A percentile compares a stretch with the other conserved stretches of the same genome.
Conservation (phyloP, 495 filamentous ascomycete species). For the Podospora australis region DNA sequence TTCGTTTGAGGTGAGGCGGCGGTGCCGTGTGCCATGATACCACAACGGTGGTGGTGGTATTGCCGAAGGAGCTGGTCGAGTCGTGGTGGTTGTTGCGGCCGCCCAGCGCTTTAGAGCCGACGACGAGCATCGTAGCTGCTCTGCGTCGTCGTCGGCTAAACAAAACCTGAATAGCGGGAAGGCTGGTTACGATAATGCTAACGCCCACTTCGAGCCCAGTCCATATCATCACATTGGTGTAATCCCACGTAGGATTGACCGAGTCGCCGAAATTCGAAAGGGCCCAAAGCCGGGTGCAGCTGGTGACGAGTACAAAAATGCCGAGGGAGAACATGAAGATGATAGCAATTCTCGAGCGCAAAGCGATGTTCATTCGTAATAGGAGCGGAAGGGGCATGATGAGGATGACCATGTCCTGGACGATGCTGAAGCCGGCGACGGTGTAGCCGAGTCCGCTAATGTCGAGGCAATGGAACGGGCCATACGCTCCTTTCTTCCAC, state of each 20-base stretch:
- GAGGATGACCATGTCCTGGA: conserved; percentile 36
- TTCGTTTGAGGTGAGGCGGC: conserved; percentile 12
- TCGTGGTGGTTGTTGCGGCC: conserved; percentile 3
- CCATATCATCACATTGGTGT: conserved; percentile 32
- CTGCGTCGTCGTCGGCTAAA: not conserved
- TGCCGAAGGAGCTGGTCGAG: conserved; percentile 14
- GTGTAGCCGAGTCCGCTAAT: conserved; percentile 28
- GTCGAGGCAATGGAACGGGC: conserved; percentile 29
- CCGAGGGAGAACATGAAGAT: conserved; percentile 42
- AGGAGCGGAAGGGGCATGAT: conserved; percentile 34
- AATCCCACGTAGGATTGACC: conserved; percentile 36
- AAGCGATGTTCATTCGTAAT: conserved; percentile 24
- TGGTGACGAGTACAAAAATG: conserved; percentile 35
- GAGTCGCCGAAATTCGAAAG: conserved; percentile 29
- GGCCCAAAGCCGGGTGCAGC: conserved; percentile 30
- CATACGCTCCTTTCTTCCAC: conserved; percentile 29
- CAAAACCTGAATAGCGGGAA: conserved; percentile 34
- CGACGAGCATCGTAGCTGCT: not conserved
- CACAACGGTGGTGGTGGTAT: conserved; percentile 6
- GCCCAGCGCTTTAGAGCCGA: not conserved
- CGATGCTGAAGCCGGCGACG: conserved; percentile 31
- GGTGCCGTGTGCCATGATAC: conserved; percentile 7
- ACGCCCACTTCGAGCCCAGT: conserved; percentile 35
- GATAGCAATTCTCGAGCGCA: conserved; percentile 31
- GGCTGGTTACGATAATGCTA: conserved; percentile 30